These are phyloP conservation scores for Phallus indusiatus DNA, from an alignment of 768 basidiomycete species.

Conservation along the genomic window DNA sequence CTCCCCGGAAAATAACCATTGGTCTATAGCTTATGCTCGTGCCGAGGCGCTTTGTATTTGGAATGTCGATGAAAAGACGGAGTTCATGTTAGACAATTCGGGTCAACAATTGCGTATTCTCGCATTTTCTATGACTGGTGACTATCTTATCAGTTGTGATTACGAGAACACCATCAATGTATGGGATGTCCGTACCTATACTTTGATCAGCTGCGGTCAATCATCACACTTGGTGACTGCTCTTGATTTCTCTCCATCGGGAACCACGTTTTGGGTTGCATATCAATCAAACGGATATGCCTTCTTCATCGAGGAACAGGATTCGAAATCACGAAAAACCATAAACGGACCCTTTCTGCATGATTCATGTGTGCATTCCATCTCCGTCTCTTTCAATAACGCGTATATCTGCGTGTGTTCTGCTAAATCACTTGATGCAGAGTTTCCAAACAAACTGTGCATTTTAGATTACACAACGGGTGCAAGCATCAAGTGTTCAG, in stretches of 20 bases:
- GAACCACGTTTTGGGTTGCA: not conserved
- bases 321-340: not conserved
- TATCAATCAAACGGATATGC: not conserved
- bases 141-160: not conserved
- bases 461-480: not conserved
- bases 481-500: not conserved
- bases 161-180: conserved; percentile 8
- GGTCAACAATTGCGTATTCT: not conserved
- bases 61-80: not conserved
- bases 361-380: not conserved
- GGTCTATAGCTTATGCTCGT: not conserved
- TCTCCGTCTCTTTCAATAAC: not conserved
- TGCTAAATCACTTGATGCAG: no score
- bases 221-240: not conserved
- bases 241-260: no score
- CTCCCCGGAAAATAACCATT: not conserved
- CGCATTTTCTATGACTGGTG: not conserved
- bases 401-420: no score
- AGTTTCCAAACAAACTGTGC: no score
- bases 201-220: no score
- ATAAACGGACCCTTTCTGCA: not conserved
- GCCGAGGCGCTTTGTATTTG: not conserved
- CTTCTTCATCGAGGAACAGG: not conserved
- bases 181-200: no score
- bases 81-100: not conserved